Percentiles rank a stretch among this genome's conserved stretches.
Evolutionary conservation across 306 rosid species (phyloP).

Genomic region (Prunus fruticosa): DNA sequence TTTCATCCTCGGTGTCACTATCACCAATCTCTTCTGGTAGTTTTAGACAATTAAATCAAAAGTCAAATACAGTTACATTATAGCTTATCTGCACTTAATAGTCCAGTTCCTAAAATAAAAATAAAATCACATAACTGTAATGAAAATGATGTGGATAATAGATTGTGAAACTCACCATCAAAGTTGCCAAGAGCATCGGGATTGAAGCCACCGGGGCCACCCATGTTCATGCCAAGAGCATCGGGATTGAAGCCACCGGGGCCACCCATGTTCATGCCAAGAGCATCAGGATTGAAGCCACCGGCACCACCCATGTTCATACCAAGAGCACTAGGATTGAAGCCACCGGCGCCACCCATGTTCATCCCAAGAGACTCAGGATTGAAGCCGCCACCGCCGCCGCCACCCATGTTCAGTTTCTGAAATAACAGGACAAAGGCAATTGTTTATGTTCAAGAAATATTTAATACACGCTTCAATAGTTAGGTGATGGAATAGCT

Average conservation of each 20-base stretch:
- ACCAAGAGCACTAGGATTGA: constrained; percentile 9
- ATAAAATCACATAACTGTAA: neutral
- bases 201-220: neutral
- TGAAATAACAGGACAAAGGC: neutral
- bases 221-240: no score
- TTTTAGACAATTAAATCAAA: neutral
- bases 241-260: no score
- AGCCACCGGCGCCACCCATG: constrained; percentile 24
- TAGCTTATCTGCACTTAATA: neutral
- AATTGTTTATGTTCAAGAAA: neutral
- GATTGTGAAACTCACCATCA: constrained; percentile 22
- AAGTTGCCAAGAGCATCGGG: constrained; percentile 15
- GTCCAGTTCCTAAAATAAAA: neutral
- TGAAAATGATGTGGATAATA: neutral
- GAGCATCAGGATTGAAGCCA: no score
- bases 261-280: no score
- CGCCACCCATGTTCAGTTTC: constrained; percentile 34
- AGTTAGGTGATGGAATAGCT: neutral
- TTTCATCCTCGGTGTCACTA: constrained; percentile 27
- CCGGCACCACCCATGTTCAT: no score
- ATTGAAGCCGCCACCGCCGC: constrained; percentile 14
- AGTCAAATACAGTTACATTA: neutral
- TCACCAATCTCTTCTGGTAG: constrained; percentile 11
- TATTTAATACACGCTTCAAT: neutral
- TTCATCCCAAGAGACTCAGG: neutral